phyloP scores from a whole-genome alignment of 1,139 yeast species.

The Suhomyces coccinellae region DNA sequence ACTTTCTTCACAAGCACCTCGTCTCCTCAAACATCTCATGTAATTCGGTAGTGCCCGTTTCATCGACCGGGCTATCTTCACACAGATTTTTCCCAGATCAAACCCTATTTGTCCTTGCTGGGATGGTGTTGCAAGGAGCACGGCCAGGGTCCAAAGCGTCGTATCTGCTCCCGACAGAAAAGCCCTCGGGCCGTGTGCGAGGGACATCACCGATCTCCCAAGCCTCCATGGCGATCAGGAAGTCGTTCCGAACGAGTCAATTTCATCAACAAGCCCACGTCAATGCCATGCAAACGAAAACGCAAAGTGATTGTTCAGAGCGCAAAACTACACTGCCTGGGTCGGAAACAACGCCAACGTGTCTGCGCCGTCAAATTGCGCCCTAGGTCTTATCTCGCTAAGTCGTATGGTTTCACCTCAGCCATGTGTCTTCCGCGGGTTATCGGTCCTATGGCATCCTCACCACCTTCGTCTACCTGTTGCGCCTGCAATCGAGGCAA shows the following conservation, averaged over 20 bases:
- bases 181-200: background rate
- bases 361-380: background rate
- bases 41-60: background rate
- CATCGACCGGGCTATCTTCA: background rate
- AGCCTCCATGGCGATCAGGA: background rate
- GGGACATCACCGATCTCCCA: background rate
- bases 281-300: background rate
- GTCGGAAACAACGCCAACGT: background rate
- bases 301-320: background rate
- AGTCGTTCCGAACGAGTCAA: background rate
- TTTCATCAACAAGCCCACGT: background rate
- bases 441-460: no score
- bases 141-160: background rate
- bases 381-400: background rate
- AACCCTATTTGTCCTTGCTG: background rate
- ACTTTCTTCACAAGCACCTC: no score
- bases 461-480: no score
- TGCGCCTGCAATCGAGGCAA: no score
- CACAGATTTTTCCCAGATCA: background rate
- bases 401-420: no score
- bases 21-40: background rate
- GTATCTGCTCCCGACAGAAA: background rate
- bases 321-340: constrained; percentile 1
- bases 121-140: background rate
- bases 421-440: no score